Base-by-base conservation (phyloP, 352 stramenopile species). In the Phytophthora pseudosyringae region DNA sequence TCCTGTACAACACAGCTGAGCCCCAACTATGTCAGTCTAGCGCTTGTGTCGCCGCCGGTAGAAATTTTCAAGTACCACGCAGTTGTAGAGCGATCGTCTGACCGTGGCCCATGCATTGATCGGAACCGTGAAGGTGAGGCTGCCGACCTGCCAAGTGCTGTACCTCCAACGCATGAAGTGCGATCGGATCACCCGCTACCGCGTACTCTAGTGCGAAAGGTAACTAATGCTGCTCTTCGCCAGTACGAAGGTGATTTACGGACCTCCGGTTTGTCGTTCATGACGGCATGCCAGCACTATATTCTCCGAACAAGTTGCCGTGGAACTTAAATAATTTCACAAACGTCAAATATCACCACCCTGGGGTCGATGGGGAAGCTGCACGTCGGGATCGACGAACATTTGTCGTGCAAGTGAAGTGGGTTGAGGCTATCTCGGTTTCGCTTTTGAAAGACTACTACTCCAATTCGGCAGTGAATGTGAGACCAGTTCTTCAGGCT, bases 31-130 rank as follows among this genome's bases (percentile, higher is more conserved):
- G 89, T 89, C 56, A 67, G 57, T 10, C 47, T 91, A 13, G 68
- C 71, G 13, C 43, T 91, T 2, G 80, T 86, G 47, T 64, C 61
- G 25, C 62, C 31, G 4, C 54, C 69, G 0, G 21, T 38, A 0
- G 80, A 91, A 47, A 69, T 91, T 28, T 89, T 86, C 63, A 88
- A 91, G 61, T 91, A 91, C 46, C 80, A 91, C 49, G 78, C 85
- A 7, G 51, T 57, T 0, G 78, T 91, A 39, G 71, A 81, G 32
- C 75, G 76, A 11, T 75, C 71, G 39, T 54, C 64, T 1, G 58
- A 72, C 12, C 21, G 66, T 81, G 0, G 21, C 21, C 21, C 21
- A 21, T 2, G 21, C 21, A 21, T 21, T 21, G 21, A 21, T 21
- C 21, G 21, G 21, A 21, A 21, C 21, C 21, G 21, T 21, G 21